Base-by-base conservation (phyloP, 2,329 filamentous ascomycete genomes). In the Fusarium protoensiforme region DNA sequence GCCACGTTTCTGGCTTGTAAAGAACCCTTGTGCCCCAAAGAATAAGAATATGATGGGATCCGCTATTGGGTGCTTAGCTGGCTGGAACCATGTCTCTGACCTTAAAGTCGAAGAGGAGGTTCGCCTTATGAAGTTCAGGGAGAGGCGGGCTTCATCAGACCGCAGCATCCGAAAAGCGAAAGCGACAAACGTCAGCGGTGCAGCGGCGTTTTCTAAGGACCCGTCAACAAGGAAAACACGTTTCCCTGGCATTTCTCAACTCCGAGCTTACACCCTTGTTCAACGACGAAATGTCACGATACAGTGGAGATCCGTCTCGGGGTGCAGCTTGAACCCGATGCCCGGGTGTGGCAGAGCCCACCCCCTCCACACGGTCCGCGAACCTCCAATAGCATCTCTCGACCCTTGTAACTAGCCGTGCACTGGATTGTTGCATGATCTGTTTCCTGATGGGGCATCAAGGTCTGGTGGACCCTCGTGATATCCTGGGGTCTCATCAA, bases 251-350 rank as follows among this genome's bases (percentile, higher is more conserved):
- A 24, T 22, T 51, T 35, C 27, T 59, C 20, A 41, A 56, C 51
- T 56, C 69, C 20, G 46, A 61, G 11, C 16, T 14, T 14, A 22
- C 8, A 51, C 51, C 53, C 72, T 48, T 43, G 51, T 5, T 29
- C 46, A 16, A 51, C 27, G 29, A 53, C 46, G 13, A 7, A 58
- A 46, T 58, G 53, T 43, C 36, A 43, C 35, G 35, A 58, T 27
- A 38, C 36, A 35, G 65, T 72, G 67, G 72, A 48, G 65, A 18
- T 62, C 22, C 13, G 10, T 41, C 72, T 77, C 75, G 75, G 75
- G 51, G 48, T 33, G 22, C 51, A 58, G 54, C 27, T 74, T 18
- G n/a, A 65, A 53, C 60, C 75, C 75, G 75, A 76, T 61, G 54
- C 39, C 75, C 74, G 75, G 70, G 53, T 46, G 68, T 72, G 72